phyloP scores from a whole-genome alignment of 352 stramenopile species.

The Globisporangium radiosum region DNA sequence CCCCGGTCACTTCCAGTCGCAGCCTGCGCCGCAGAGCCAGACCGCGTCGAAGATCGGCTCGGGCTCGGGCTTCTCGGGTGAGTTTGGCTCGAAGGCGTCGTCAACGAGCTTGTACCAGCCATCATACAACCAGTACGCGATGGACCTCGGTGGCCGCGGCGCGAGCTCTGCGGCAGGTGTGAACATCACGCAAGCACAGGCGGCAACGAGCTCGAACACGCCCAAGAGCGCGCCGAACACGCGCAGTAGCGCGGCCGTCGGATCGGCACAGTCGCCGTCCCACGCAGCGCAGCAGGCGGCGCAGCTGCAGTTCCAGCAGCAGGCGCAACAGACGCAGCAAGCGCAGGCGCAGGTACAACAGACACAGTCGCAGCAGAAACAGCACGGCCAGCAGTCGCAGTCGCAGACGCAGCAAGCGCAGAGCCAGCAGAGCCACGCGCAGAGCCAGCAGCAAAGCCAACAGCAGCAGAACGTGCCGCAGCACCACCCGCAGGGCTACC shows the following conservation, averaged over 20 bases:
- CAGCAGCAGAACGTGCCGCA: constrained; percentile 46
- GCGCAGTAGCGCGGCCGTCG: constrained; percentile 16
- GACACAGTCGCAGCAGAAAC: constrained; percentile 32
- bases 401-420: constrained; percentile 14
- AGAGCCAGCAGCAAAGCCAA: constrained; percentile 30
- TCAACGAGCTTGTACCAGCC: constrained; percentile 54
- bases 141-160: constrained; percentile 52
- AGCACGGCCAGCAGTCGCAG: constrained; percentile 17
- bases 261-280: constrained; percentile 50
- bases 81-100: constrained; percentile 44
- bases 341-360: constrained; percentile 12
- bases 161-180: constrained; percentile 11
- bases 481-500: constrained; percentile 76
- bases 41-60: constrained; percentile 47
- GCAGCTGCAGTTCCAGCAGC: constrained; percentile 31
- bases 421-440: constrained; percentile 11
- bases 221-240: constrained; percentile 36
- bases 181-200: constrained; percentile 26
- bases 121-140: constrained; percentile 78
- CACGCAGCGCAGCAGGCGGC: constrained; percentile 35
- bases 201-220: constrained; percentile 39
- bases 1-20: constrained; percentile 45
- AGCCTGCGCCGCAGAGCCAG: constrained; percentile 28
- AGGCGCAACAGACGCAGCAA: constrained; percentile 15
- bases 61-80: constrained; percentile 35